phyloP scores from a whole-genome alignment of 495 filamentous ascomycete genomes.

The Cenococcum geophilum region DNA sequence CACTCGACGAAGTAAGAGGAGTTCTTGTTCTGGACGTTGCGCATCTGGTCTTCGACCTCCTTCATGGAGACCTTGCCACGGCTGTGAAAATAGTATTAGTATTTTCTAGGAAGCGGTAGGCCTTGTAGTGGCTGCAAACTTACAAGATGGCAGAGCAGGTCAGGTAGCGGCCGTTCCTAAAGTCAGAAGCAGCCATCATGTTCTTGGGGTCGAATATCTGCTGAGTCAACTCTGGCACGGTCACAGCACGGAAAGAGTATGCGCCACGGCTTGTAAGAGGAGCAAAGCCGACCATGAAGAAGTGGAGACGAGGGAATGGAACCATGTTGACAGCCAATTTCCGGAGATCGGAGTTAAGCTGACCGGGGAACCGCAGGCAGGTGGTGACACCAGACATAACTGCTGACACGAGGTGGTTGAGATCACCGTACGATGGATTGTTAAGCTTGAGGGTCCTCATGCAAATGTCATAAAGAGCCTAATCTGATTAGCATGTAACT shows the following conservation, averaged over 20 bases:
- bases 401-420: constrained; percentile 98
- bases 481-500: constrained; percentile 27
- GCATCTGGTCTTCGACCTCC: constrained; percentile 99
- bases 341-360: constrained; percentile 99
- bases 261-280: constrained; percentile 95
- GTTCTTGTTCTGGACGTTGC: constrained; percentile 99
- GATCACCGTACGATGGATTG: constrained; percentile 96
- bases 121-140: constrained; percentile 10
- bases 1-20: constrained; percentile 99
- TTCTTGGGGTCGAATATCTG: constrained; percentile 99
- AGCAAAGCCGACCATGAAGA: constrained; percentile 99
- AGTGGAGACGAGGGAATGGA: constrained; percentile 99
- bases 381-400: constrained; percentile 99
- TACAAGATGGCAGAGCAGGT: constrained; percentile 98
- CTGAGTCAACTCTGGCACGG: constrained; percentile 97
- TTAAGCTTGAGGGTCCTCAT: constrained; percentile 98
- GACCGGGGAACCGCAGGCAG: constrained; percentile 96
- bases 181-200: constrained; percentile 99
- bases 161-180: constrained; percentile 98
- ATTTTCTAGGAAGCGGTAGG: not conserved
- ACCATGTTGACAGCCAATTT: constrained; percentile 99
- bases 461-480: constrained; percentile 99
- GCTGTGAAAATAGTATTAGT: constrained; percentile 47
- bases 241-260: constrained; percentile 92
- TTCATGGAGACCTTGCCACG: constrained; percentile 99